Evolutionary conservation across 2,329 filamentous ascomycete species (phyloP), one percentile per base, ranked within the genome.

Genomic region (Diaporthe vexans): DNA sequence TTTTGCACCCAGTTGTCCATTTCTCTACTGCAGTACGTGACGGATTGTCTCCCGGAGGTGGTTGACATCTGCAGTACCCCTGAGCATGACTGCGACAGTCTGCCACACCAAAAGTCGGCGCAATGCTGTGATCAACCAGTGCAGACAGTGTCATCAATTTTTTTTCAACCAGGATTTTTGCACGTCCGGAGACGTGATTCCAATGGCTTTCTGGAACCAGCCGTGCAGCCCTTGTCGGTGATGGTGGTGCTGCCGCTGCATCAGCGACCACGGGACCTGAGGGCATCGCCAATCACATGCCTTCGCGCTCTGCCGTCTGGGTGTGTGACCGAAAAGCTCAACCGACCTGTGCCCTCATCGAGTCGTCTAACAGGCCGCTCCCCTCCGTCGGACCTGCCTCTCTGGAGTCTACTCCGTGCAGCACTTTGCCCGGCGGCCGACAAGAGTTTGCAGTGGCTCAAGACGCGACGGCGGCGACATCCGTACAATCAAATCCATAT

Each of bases 31-130:
- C 29, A 33, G 29, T 40, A 59, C 35, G 35, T 59, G 57, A 11
- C 35, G 29, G 29, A 29, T 29, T 29, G 29, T 29, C 29, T 29
- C 29, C 35, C 35, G 10, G 8, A 11, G 7, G 35, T 37, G 10
- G 6, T 68, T 68, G 63, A 68, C 63, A 68, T 54, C 63, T 68
- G 63, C 63, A 68, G 63, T 68, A 68, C 63, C 63, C 63, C 63
- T 68, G 48, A 67, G 48, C 48, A 68, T 54, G n/a, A 26, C n/a
- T 54, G 48, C 48, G 37, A 40, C 63, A 40, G 63, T 68, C 33
- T 68, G 63, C 63, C 63, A 68, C 63, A 68, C 63, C 63, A 40
- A 40, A 24, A 26, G 19, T 9, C 13, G 19, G 21, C 24, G 46
- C 61, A 67, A 67, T 52, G 46, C 33, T n/a, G 61, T 37, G 43